Conservation (phyloP, 2,329 filamentous ascomycete species). For the Penicillium expansum region DNA sequence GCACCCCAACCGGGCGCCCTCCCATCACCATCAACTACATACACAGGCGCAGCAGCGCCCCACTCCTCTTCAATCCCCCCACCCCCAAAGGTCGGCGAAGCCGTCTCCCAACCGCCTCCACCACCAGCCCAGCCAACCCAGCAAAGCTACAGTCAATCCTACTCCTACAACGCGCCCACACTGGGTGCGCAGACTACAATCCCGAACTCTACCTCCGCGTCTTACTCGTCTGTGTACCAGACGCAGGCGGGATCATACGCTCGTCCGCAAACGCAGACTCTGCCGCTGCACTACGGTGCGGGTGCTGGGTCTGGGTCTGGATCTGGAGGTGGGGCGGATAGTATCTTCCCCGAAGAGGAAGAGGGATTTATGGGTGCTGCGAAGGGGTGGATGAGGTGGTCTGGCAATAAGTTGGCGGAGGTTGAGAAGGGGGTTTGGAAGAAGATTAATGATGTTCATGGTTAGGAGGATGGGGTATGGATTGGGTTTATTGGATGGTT, state of each 20-base stretch:
- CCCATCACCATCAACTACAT: constrained; percentile 9
- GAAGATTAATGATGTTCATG: constrained; percentile 43
- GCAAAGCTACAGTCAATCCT: constrained; percentile 11
- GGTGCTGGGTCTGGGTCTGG: constrained; percentile 1
- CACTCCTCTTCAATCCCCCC: constrained; percentile 15
- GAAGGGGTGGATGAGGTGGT: constrained; percentile 43
- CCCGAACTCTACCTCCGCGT: constrained; percentile 26
- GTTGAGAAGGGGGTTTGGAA: constrained; percentile 50
- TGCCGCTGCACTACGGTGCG: constrained; percentile 15
- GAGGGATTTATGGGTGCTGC: constrained; percentile 40
- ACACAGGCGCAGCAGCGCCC: background rate
- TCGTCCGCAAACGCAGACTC: constrained; percentile 6
- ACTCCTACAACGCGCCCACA: constrained; percentile 10
- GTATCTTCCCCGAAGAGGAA: constrained; percentile 26
- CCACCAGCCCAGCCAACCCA: background rate
- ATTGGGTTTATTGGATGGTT: background rate
- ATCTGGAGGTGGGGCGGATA: constrained; percentile 18
- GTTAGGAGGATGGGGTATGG: constrained; percentile 11
- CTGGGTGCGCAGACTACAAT: background rate
- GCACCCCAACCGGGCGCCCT: constrained; percentile 40
- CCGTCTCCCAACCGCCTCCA: background rate
- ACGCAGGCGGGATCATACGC: constrained; percentile 8
- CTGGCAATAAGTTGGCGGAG: constrained; percentile 43
- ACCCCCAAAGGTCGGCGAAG: constrained; percentile 20
- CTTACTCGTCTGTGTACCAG: constrained; percentile 31